Base-by-base conservation (phyloP, 139 green algal genomes). In the Chlorella vulgaris region DNA sequence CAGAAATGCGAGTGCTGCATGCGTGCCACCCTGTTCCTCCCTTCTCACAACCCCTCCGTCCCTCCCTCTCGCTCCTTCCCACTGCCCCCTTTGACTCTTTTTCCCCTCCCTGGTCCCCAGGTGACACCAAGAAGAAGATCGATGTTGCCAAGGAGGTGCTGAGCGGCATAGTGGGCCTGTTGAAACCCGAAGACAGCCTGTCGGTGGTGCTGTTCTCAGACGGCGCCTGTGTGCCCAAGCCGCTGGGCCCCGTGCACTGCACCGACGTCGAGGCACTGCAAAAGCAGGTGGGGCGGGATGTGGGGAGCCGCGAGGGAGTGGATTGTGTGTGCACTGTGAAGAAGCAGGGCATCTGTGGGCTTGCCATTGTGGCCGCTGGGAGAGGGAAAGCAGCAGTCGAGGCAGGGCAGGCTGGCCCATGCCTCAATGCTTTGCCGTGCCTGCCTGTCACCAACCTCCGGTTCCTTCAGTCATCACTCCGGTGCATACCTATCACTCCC, bases 101-200 rank as follows among this genome's bases (percentile, higher is more conserved):
- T 10, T 24, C n/a, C n/a, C 5, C 55, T 65, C 5, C 8, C 55
- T 31, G 18, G 55, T 5, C 36, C 33, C 50, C 75, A 86, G 75
- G 84, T 55, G 50, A 36, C 4, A 19, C 18, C n/a, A 35, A 38
- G 28, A 40, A 65, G 24, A 86, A 86, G 82, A 84, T 86, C 6
- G 66, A 86, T n/a, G 82, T 86, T 13, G 82, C 82, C 29, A 80
- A 80, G 73, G 66, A 80, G 36, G 74, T 78, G 38, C n/a, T 86
- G 55, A 31, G 18, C 18, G 83, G 83, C 74, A 65, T 81, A 1
- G 40, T 86, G 35, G 68, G 82, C 42, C 69, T 77, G 51, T 80
- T 87, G 21, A n/a, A 10, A 1, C 33, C 40, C 0, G 19, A 77
- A 3, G 83, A 87, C 60, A 31, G 36, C 2, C 67, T 87, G 26